Evolutionary conservation across 2,329 filamentous ascomycete genomes (phyloP), one percentile per base, ranked within the genome.

Genomic region (Aspergillus luchuensis): DNA sequence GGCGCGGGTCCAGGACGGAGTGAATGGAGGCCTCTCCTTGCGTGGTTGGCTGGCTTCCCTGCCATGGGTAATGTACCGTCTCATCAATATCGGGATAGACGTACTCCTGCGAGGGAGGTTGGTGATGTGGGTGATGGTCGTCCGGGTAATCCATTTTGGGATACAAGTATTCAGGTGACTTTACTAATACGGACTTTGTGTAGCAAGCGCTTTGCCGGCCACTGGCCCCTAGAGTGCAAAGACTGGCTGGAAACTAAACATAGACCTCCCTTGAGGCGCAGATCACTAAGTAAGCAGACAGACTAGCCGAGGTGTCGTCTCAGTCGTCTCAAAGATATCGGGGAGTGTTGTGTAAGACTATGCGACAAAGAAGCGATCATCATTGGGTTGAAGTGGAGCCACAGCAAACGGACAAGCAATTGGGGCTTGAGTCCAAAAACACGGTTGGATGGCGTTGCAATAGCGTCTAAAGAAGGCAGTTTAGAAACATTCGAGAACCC

Each of bases 81-180:
- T 74, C 73, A 60, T 74, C 70, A 59, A 74, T 71, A 53, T 74
- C 73, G 8, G 74, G 73, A 59, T 76, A 76, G 36, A 50, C 57
- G 21, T 67, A 63, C 33, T 72, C 65, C 59, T 70, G 67, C 5
- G 61, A 43, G 4, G 65, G 59, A 54, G 62, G 28, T 21, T 55
- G 50, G 17, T 57, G 64, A 33, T 59, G 60, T 19, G 58, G 19
- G 8, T 56, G 53, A 36, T 60, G 41, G 8, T 55, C 52, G 23
- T 66, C 63, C 25, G 63, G 51, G 43, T 66, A 65, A 15, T 69
- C 69, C 68, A 69, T 69, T 39, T 60, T 66, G 39, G 28, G 45
- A 19, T 43, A 28, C 23, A n/a, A 11, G 13, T 47, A 45, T 36
- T n/a, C 39, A 33, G 30, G 21, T 56, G 28, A 7, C 23, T 45